Base-by-base conservation (phyloP, 352 stramenopile species). In the Pythium coloratum region DNA sequence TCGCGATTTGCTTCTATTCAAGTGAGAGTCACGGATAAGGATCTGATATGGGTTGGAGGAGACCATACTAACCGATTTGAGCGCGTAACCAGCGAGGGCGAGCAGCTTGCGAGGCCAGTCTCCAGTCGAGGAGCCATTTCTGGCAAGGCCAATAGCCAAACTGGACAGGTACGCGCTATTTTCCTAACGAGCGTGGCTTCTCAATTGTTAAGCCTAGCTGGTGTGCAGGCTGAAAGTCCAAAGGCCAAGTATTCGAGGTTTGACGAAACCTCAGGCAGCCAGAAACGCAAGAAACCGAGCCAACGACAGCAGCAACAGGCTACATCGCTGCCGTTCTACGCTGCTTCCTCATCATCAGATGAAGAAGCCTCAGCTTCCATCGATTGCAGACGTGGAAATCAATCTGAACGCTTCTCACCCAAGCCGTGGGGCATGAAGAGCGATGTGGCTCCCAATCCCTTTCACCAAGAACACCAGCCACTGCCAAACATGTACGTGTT, bases 1-100 rank as follows among this genome's bases (percentile, higher is more conserved):
- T 9, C 26, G 20, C 3, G 64, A 75, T 20, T 53, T 80, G 55
- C 64, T 74, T 1, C 67, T 81, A 67, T 81, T 85, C 62, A 82
- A 85, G 77, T 85, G 47, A 56, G 71, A 14, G 13, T 20, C 26
- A 30, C 28, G 28, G 28, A 30, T 30, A 30, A 30, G 34, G 34
- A 40, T 8, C 34, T 40, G 34, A 40, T 30, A 30, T 30, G 28
- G 28, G 3, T 30, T 30, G 28, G 28, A 30, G 28, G 3, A 30
- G 28, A 30, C 28, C 28, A 3, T 30, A 30, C 28, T 30, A 30
- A 30, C 28, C 28, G 28, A 3, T 3, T 1, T 3, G 28, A 30
- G 28, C 28, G 28, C 28, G 3, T 30, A 30, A 30, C 28, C 46
- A 64, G 58, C 30, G 62, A 69, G 50, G 62, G 62, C 13, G 55